Evolutionary conservation across 805 yeast genomes (phyloP).

Genomic region (Saccharomycopsis lassenensis): DNA sequence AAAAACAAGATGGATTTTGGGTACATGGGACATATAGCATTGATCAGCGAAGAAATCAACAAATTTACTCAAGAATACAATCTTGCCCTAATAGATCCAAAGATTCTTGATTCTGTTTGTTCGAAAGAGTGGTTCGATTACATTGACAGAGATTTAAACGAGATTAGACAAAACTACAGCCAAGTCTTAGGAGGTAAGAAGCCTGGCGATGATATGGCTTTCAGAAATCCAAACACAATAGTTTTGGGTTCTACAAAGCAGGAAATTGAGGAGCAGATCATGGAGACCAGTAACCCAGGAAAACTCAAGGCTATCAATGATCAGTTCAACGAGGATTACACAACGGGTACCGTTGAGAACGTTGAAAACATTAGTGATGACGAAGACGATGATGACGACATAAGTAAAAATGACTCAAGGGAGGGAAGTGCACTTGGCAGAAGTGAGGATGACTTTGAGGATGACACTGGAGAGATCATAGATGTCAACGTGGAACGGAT

Average conservation of each 20-base stretch:
- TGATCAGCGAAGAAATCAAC: slow-evolving; percentile 17
- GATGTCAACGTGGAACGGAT: too few species aligned
- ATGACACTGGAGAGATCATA: slow-evolving; percentile 15
- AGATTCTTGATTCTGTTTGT: slow-evolving; percentile 3
- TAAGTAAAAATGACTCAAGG: too few species aligned
- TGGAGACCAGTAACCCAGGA: slow-evolving; percentile 11
- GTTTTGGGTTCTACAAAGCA: slow-evolving; percentile 11
- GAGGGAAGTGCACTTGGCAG: too few species aligned
- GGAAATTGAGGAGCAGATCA: slow-evolving; percentile 15
- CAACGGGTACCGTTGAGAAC: not conserved
- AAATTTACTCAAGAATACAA: slow-evolving; percentile 10
- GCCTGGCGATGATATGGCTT: slow-evolving; percentile 7
- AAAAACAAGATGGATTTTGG: slow-evolving; percentile 32
- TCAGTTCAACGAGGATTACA: not conserved
- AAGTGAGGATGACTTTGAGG: slow-evolving; percentile 3
- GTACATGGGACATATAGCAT: slow-evolving; percentile 71
- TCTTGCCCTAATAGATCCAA: slow-evolving; percentile 6
- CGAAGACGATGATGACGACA: too few species aligned
- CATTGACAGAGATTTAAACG: slow-evolving; percentile 9
- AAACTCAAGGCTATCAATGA: slow-evolving; percentile 7
- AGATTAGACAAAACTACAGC: slow-evolving; percentile 10
- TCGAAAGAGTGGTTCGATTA: slow-evolving; percentile 12
- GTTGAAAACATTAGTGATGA: slow-evolving; percentile 1
- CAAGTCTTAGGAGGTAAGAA: slow-evolving; percentile 14
- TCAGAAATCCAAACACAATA: slow-evolving; percentile 13